These are phyloP conservation scores for Polytolypa hystricis DNA, from an alignment of 2,329 filamentous ascomycete species.

Conservation along the genomic window DNA sequence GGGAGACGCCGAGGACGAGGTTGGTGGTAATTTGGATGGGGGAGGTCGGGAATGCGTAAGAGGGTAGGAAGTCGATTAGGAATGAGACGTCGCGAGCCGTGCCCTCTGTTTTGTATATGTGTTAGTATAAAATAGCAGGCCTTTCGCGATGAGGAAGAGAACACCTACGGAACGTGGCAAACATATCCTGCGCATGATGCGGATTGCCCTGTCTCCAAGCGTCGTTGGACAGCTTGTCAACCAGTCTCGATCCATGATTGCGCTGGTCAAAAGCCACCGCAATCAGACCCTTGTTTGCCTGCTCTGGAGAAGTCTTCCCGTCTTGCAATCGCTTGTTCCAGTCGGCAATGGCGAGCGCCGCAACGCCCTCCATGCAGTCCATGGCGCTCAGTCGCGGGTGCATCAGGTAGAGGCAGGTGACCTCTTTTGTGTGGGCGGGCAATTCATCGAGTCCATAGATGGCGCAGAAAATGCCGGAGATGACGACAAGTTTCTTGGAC, in stretches of 20 bases:
- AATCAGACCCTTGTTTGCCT: conserved; percentile 51
- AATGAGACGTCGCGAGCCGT: conserved; percentile 65
- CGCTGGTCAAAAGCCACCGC: conserved; percentile 83
- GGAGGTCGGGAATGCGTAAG: conserved; percentile 54
- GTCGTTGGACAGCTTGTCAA: conserved; percentile 58
- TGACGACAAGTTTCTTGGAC: conserved; percentile 56
- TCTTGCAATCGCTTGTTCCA: conserved; percentile 46
- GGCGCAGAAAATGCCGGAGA: conserved; percentile 68
- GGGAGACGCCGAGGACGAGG: conserved; percentile 67
- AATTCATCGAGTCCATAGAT: conserved; percentile 75
- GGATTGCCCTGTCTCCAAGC: conserved; percentile 70
- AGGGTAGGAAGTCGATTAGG: conserved; percentile 66
- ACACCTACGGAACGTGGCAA: conserved; percentile 55
- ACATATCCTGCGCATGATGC: conserved; percentile 86
- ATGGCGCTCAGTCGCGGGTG: conserved; percentile 65
- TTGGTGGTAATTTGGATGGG: conserved; percentile 47
- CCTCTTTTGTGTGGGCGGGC: conserved; percentile 37
- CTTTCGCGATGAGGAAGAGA: not conserved
- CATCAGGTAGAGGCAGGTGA: conserved; percentile 83
- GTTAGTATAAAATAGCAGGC: conserved; percentile 4
- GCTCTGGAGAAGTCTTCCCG: conserved; percentile 17
- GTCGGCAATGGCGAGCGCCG: conserved; percentile 53
- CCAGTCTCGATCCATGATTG: conserved; percentile 70
- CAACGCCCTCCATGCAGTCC: conserved; percentile 64
- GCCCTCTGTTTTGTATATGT: conserved; percentile 34